A percentile compares a stretch with the other conserved stretches of the same genome.
Evolutionary conservation across 2,329 filamentous ascomycete genomes (phyloP).

Genomic region (Epicoccum nigrum): DNA sequence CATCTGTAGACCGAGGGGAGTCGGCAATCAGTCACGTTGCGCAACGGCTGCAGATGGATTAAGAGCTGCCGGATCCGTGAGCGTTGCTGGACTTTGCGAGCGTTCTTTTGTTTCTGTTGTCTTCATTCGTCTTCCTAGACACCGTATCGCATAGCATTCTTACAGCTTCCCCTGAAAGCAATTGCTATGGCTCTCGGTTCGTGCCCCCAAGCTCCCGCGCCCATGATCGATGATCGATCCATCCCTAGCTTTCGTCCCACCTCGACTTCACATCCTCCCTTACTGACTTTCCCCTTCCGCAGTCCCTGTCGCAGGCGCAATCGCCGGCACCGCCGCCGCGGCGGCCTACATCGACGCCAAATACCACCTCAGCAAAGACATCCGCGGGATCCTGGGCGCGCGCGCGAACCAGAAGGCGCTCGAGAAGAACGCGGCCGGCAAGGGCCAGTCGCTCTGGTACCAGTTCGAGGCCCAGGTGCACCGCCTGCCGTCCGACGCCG

Average conservation of each 20-base stretch:
- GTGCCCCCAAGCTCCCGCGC: not conserved
- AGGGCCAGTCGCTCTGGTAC: constrained; percentile 68
- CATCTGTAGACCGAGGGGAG: constrained; percentile 26
- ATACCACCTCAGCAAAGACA: constrained; percentile 69
- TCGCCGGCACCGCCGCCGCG: constrained; percentile 47
- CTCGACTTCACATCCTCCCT: not conserved
- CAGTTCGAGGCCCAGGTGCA: constrained; percentile 64
- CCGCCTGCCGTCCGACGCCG: constrained; percentile 55
- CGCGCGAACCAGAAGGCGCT: constrained; percentile 54
- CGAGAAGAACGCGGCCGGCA: constrained; percentile 54
- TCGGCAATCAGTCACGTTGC: constrained; percentile 39
- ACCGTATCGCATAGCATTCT: not conserved
- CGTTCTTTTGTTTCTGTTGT: not conserved
- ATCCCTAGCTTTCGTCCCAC: not conserved
- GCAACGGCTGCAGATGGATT: constrained; percentile 22
- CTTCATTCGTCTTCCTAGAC: not conserved
- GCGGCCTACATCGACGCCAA: constrained; percentile 72
- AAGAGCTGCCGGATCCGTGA: constrained; percentile 4
- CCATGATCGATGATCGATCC: too few relatives aligned
- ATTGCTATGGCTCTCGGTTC: constrained; percentile 2
- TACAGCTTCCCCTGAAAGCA: not conserved
- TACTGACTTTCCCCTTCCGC: constrained; percentile 14
- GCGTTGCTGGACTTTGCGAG: not conserved
- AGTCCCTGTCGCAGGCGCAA: constrained; percentile 43
- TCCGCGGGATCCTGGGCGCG: constrained; percentile 54